Percentiles rank a stretch among this genome's conserved stretches.
phyloP scores from a whole-genome alignment of 257 asterid genomes.

The Lavandula angustifolia region DNA sequence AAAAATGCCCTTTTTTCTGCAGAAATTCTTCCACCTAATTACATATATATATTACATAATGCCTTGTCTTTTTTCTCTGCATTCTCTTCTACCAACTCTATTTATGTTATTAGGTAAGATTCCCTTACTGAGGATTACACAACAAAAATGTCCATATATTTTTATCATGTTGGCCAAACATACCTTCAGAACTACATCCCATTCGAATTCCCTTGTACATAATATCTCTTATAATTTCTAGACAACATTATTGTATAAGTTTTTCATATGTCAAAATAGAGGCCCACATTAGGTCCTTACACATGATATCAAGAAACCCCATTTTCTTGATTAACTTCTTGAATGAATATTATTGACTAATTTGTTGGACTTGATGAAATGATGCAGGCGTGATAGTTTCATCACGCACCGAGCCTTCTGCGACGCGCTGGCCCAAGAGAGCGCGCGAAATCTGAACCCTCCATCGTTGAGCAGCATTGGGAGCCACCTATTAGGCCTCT shows the following conservation, averaged over 20 bases:
- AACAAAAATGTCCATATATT: conserved; percentile 35
- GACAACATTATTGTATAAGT: background rate
- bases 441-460: conserved; percentile 53
- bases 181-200: background rate
- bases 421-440: conserved; percentile 81
- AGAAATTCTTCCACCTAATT: conserved; percentile 43
- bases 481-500: conserved; percentile 51
- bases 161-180: conserved; percentile 21
- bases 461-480: conserved; percentile 54
- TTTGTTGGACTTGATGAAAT: background rate
- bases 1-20: conserved; percentile 9
- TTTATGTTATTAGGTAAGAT: conserved; percentile 37
- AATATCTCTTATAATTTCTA: conserved; percentile 8
- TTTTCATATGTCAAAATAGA: background rate
- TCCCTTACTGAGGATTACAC: conserved; percentile 38
- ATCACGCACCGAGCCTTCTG: conserved; percentile 87
- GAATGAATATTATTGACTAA: background rate
- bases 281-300: conserved; percentile 17
- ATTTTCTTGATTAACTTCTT: background rate
- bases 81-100: conserved; percentile 38
- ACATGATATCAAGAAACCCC: background rate
- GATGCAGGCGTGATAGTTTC: conserved; percentile 75
- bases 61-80: conserved; percentile 39
- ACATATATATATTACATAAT: conserved; percentile 15
- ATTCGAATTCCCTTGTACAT: conserved; percentile 2